These are phyloP conservation scores for Penicillium sp. DNA, from an alignment of 2,329 filamentous ascomycete genomes.

Conservation along the genomic window DNA sequence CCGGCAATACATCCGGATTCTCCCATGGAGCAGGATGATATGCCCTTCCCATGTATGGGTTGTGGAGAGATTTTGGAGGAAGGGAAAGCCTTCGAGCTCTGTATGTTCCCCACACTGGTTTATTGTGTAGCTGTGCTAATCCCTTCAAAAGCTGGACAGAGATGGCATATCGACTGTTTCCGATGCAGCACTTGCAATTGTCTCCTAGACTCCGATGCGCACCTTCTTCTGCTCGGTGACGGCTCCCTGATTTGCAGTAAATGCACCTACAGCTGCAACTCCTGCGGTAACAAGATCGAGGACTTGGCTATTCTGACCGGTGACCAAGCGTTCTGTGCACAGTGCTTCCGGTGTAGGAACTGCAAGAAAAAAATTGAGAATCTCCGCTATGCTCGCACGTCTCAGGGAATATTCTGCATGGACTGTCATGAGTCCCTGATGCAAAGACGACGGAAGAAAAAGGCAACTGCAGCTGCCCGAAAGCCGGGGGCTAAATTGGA, in stretches of 20 bases:
- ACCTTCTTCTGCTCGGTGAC: conserved; percentile 92
- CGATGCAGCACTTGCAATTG: conserved; percentile 94
- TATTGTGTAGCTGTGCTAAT: conserved; percentile 18
- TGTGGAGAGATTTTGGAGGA: conserved; percentile 98
- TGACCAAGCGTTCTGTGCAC: conserved; percentile 95
- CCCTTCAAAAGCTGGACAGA: conserved; percentile 68
- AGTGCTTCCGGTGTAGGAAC: conserved; percentile 94
- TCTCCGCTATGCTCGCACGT: conserved; percentile 91
- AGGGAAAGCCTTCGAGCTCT: conserved; percentile 95
- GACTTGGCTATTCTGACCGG: conserved; percentile 95
- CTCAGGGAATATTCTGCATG: conserved; percentile 99
- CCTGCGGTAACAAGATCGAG: conserved; percentile 96
- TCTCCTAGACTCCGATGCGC: conserved; percentile 95
- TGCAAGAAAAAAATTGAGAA: conserved; percentile 99
- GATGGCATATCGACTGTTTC: conserved; percentile 99
- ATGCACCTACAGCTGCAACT: conserved; percentile 97
- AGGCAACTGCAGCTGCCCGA: conserved; percentile 53
- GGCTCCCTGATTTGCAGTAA: conserved; percentile 98
- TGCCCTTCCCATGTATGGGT: conserved; percentile 80
- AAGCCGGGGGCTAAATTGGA: conserved; percentile 65
- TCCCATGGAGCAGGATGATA: conserved; percentile 72
- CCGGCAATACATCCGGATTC: conserved; percentile 54
- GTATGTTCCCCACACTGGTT: conserved; percentile 49
- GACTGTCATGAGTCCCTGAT: conserved; percentile 95
- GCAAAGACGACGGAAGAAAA: conserved; percentile 79